Base-by-base conservation (phyloP, 331 rosid genomes). In the Acacia concinna region DNA sequence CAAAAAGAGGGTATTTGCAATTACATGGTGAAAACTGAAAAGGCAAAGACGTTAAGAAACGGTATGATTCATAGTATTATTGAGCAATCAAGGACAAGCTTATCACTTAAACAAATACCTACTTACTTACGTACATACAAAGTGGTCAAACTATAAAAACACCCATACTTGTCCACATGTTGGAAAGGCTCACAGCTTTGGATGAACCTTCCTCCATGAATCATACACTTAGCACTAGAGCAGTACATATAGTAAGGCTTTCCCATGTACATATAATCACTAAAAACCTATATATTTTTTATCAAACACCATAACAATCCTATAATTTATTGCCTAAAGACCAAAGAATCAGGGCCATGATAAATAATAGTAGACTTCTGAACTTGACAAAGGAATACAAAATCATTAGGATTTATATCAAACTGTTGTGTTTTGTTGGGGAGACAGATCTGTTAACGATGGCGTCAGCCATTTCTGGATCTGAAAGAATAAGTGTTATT, bases 231-330 rank as follows among this genome's bases (percentile, higher is more conserved):
- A 79, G 57, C 49, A 75, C 46, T 40, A 68, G 63, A 81, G 60
- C 44, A 68, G 56, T 3, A 21, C 63, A 13, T 69, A 66, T 73
- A 80, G 4, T 21, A 37, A 77, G 84, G 83, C 75, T 82, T 83
- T 81, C 82, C 84, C 86, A 88, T 87, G 81, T 87, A 89, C 86
- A 89, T 35, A 89, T 37, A 76, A 56, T 40, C 51, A 40, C 2
- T 14, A 68, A 11, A 74, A 82, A 84, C 82, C 88, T 54, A 81
- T 81, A 80, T 77, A 81, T 59, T 27, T 59, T 0, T 11, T 44
- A 82, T 67, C 72, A 80, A 60, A 73, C 74, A 68, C 79, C 76
- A 8, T 74, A 81, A 64, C 79, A 47, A 63, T 67, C 81, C 82
- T 17, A 82, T 21, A 81, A 69, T 80, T 88, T 69, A 89, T 80